phyloP scores from a whole-genome alignment of 2,329 filamentous ascomycete genomes.

The Ophiocordyceps camponoti-floridani region DNA sequence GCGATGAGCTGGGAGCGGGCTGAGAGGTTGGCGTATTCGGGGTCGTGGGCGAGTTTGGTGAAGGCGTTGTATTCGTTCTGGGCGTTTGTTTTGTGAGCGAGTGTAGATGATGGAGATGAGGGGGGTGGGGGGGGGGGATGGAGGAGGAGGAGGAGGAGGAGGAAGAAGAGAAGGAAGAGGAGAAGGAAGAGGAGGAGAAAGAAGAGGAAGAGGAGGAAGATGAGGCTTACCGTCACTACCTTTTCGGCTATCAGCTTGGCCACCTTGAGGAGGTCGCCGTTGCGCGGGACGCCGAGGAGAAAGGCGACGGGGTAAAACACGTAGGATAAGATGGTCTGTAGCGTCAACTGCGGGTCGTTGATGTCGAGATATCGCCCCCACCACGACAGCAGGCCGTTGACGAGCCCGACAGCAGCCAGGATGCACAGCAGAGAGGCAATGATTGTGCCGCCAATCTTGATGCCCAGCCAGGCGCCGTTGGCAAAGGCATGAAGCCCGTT shows the following conservation, averaged over 20 bases:
- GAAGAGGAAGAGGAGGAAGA: neutral
- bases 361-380: slow-evolving; percentile 68
- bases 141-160: too few relatives aligned
- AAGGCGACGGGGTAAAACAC: slow-evolving; percentile 63
- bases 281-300: slow-evolving; percentile 57
- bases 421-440: slow-evolving; percentile 66
- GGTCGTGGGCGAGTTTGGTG: slow-evolving; percentile 33
- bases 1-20: slow-evolving; percentile 62
- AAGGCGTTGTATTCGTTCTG: slow-evolving; percentile 69
- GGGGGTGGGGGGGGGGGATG: too few relatives aligned
- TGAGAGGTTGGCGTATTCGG: slow-evolving; percentile 38
- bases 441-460: slow-evolving; percentile 79
- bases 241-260: slow-evolving; percentile 69
- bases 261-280: slow-evolving; percentile 49
- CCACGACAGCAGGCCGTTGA: slow-evolving; percentile 67
- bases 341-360: slow-evolving; percentile 44
- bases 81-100: too few relatives aligned
- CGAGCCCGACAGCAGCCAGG: slow-evolving; percentile 55
- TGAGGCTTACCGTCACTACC: slow-evolving; percentile 45
- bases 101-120: too few relatives aligned
- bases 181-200: neutral
- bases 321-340: slow-evolving; percentile 63
- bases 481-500: slow-evolving; percentile 76
- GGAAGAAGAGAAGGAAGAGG: neutral
- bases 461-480: slow-evolving; percentile 68